Conservation (phyloP, 2,329 filamentous ascomycete genomes). For the Fusarium sp. region DNA sequence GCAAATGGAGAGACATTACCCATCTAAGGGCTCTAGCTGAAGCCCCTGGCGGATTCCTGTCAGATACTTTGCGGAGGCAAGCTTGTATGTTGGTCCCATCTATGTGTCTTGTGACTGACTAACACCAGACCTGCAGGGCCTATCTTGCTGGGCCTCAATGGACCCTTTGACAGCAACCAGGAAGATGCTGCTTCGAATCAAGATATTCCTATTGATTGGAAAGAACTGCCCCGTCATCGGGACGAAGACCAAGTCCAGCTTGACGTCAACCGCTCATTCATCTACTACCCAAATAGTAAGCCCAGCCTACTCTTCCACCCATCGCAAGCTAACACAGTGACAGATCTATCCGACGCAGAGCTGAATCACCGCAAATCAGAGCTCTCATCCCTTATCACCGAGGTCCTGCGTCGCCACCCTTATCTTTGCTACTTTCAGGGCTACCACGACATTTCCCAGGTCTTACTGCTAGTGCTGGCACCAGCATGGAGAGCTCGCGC, state of each 20-base stretch:
- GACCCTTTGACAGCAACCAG: slow-evolving; percentile 17
- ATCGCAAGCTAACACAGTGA: slow-evolving; percentile 12
- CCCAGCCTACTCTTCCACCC: neutral
- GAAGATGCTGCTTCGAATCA: slow-evolving; percentile 18
- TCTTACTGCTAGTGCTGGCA: slow-evolving; percentile 86
- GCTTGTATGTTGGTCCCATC: slow-evolving; percentile 72
- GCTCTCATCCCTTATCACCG: slow-evolving; percentile 80
- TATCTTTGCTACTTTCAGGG: slow-evolving; percentile 96
- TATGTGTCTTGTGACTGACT: slow-evolving; percentile 14
- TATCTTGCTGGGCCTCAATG: slow-evolving; percentile 59
- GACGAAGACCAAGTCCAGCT: slow-evolving; percentile 93
- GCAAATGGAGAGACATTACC: slow-evolving; percentile 64
- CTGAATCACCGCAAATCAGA: slow-evolving; percentile 76
- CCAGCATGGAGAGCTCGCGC: slow-evolving; percentile 66
- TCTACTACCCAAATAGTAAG: slow-evolving; percentile 88
- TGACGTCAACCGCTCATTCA: slow-evolving; percentile 95
- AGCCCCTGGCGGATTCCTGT: slow-evolving; percentile 72
- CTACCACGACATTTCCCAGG: slow-evolving; percentile 98
- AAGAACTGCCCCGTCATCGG: slow-evolving; percentile 73
- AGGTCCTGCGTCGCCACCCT: slow-evolving; percentile 81
- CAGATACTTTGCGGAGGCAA: slow-evolving; percentile 71
- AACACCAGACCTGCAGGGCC: slow-evolving; percentile 62
- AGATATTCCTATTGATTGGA: slow-evolving; percentile 57
- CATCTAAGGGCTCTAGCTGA: slow-evolving; percentile 67
- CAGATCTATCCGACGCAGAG: slow-evolving; percentile 74